Base-by-base conservation (phyloP, 1,284 basidiomycete species). In the Fomitopsis pinicola region DNA sequence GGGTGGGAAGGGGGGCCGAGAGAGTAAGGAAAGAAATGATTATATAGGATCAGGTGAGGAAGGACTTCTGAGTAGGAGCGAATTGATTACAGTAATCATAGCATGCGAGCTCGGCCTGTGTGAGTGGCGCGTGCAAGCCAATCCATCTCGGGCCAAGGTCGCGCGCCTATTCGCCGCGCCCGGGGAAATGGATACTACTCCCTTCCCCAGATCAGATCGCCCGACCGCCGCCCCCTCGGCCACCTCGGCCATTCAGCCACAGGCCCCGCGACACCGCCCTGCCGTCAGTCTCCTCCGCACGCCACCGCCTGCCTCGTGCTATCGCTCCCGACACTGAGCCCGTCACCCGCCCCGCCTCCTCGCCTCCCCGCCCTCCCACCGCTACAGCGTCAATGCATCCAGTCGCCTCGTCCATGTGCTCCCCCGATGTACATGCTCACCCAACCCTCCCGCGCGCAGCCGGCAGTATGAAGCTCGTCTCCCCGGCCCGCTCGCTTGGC, bases 21-120 rank as follows among this genome's bases (percentile, higher is more conserved):
- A 44, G 59, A 55, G 60, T 63, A 63, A 56, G 61, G 59, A 65
- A 66, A 63, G 66, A 66, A 38, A 45, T 59, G 61, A 40, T 50
- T 72, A 71, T 72, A 69, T 71, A 69, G 65, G 62, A 64, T 62
- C 62, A 63, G 65, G 42, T 35, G 45, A 17, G 60, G 57, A 50
- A 38, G 42, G 44, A 58, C 55, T 59, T 62, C 38, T 33, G 55
- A 46, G 48, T 15, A 40, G 26, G 12, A 54, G 52, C 44, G 42
- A 33, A 48, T 33, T 55, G 52, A 57, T 50, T 52, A 54, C 50
- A 62, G 58, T 57, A 30, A 57, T 58, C 46, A 55, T 45, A 57
- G 46, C 46, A 57, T 36, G 52, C 40, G 26, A 44, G 40, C 35
- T 42, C 44, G 33, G 52, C 50, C 50, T 53, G 50, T 50, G 30